Percentiles rank a stretch among this genome's conserved stretches.
These are phyloP conservation scores for Pistacia vera DNA, from an alignment of 345 rosid species.

Conservation along the genomic window DNA sequence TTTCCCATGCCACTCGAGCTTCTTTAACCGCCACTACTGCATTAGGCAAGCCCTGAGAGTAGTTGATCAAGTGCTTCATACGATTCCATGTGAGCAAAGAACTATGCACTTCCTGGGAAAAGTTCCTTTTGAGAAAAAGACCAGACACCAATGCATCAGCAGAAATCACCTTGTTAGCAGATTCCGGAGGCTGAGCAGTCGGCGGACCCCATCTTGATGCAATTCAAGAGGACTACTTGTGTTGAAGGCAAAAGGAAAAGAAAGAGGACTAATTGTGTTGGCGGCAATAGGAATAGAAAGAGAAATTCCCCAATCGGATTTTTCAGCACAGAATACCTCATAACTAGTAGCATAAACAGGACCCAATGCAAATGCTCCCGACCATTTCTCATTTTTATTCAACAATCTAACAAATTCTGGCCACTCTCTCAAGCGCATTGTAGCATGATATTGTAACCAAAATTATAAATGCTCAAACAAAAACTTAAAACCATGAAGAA, in stretches of 20 bases:
- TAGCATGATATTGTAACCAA: background rate
- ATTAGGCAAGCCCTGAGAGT: slow-evolving; percentile 36
- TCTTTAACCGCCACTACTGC: slow-evolving; percentile 42
- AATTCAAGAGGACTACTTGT: slow-evolving; percentile 37
- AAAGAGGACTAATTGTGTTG: slow-evolving; percentile 23
- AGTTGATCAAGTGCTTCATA: slow-evolving; percentile 31
- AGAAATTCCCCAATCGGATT: slow-evolving; percentile 23
- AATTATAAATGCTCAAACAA: background rate
- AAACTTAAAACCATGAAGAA: background rate
- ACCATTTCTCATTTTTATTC: slow-evolving; percentile 44
- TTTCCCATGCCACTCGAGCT: slow-evolving; percentile 40
- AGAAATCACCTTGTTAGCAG: slow-evolving; percentile 34
- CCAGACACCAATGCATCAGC: slow-evolving; percentile 25
- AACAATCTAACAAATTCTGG: slow-evolving; percentile 10
- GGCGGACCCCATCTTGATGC: slow-evolving; percentile 27
- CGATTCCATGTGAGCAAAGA: slow-evolving; percentile 40
- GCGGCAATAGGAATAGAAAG: slow-evolving; percentile 15
- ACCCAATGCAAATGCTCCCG: slow-evolving; percentile 20
- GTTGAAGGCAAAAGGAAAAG: slow-evolving; percentile 24
- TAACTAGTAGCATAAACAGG: slow-evolving; percentile 40
- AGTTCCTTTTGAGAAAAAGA: slow-evolving; percentile 32
- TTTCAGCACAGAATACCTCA: slow-evolving; percentile 38
- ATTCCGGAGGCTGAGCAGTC: slow-evolving; percentile 27
- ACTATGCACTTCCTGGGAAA: slow-evolving; percentile 29
- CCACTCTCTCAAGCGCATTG: background rate